Evolutionary conservation across 257 asterid species (phyloP).

Genomic region (Orobanche coerulescens): DNA sequence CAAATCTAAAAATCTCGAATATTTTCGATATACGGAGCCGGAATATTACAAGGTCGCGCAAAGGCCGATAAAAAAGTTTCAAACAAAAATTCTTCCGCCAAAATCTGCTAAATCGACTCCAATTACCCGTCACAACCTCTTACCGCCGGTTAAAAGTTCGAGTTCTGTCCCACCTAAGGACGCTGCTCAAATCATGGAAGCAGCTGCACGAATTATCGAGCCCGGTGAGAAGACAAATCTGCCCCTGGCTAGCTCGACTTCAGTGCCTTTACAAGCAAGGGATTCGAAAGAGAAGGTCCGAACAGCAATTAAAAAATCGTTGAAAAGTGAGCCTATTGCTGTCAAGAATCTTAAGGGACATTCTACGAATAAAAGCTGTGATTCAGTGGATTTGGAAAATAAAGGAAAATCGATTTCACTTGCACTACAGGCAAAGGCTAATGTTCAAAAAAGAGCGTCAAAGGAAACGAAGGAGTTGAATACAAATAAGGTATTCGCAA

Average conservation of each 20-base stretch:
- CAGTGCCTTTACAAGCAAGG: slow-evolving; percentile 49
- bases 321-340: slow-evolving; percentile 26
- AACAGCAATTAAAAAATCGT: slow-evolving; percentile 41
- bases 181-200: slow-evolving; percentile 87
- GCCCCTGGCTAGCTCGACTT: slow-evolving; percentile 39
- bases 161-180: slow-evolving; percentile 40
- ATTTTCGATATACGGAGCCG: slow-evolving; percentile 26
- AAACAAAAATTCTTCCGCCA: slow-evolving; percentile 70
- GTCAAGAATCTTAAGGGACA: slow-evolving; percentile 13
- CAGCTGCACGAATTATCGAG: slow-evolving; percentile 75
- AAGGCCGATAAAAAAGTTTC: slow-evolving; percentile 61
- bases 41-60: neutral
- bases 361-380: slow-evolving; percentile 38
- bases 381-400: slow-evolving; percentile 29
- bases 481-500: slow-evolving; percentile 33
- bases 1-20: slow-evolving; percentile 27
- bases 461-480: slow-evolving; percentile 41
- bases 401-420: slow-evolving; percentile 75
- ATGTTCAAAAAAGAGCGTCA: slow-evolving; percentile 74
- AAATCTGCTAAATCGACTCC: slow-evolving; percentile 83
- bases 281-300: slow-evolving; percentile 69
- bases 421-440: slow-evolving; percentile 83
- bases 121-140: slow-evolving; percentile 58
- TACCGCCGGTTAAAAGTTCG: slow-evolving; percentile 66
- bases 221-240: slow-evolving; percentile 38